Evolutionary conservation across 164 flowering plant genomes (phyloP).

Genomic region (Tetracentron sinense): DNA sequence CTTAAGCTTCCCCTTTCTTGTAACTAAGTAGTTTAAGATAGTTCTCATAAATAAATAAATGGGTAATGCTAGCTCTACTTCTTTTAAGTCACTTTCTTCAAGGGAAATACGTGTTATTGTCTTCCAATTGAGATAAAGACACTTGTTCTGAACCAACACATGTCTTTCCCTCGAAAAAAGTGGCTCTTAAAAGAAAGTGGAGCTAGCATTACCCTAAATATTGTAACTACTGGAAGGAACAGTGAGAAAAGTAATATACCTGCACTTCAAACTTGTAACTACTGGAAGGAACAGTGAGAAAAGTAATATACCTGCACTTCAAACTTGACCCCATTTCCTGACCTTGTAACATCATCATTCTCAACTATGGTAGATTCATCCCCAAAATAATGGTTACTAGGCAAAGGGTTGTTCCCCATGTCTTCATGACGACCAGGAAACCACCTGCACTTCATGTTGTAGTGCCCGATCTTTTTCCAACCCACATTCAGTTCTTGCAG

Average conservation of each 20-base stretch:
- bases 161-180: no score
- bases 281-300: no score
- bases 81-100: no score
- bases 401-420: constrained; percentile 34
- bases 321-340: constrained; percentile 67
- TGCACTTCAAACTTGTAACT: constrained; percentile 73
- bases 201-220: no score
- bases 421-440: constrained; percentile 44
- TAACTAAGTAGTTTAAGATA: no score
- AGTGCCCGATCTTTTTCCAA: constrained; percentile 91
- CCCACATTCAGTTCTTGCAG: constrained; percentile 72
- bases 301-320: constrained; percentile 71
- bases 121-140: no score
- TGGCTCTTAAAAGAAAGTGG: no score
- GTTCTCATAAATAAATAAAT: no score
- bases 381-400: constrained; percentile 44
- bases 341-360: constrained; percentile 37
- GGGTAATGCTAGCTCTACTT: no score
- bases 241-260: constrained; percentile 33
- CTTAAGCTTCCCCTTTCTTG: background rate
- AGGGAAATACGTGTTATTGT: no score
- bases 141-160: no score
- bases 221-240: background rate
- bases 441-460: constrained; percentile 95
- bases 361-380: constrained; percentile 57